Percentiles rank a stretch among this genome's conserved stretches.
Conservation (phyloP, 805 yeast species). For the Ogataea siamensis region DNA sequence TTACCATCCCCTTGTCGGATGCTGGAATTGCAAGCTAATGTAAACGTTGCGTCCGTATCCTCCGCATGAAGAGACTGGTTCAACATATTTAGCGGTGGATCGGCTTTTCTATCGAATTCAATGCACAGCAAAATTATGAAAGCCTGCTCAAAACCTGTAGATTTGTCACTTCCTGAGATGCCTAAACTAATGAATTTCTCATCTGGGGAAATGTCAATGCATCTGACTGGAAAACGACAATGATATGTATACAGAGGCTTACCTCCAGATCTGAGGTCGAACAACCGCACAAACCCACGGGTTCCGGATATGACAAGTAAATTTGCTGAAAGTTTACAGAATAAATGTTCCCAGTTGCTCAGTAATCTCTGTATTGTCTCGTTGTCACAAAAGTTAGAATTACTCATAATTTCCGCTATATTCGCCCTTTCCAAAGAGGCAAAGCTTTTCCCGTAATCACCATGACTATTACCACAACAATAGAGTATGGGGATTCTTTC, state of each 20-base stretch:
- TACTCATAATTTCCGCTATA: slow-evolving; percentile 23
- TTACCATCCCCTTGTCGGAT: too few species aligned
- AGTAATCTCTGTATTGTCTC: slow-evolving; percentile 35
- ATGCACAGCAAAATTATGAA: slow-evolving; percentile 55
- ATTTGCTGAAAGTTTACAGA: slow-evolving; percentile 57
- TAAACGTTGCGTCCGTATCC: too few species aligned
- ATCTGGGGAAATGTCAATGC: slow-evolving; percentile 66
- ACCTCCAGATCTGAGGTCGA: slow-evolving; percentile 57
- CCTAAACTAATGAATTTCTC: slow-evolving; percentile 74
- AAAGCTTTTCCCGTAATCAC: slow-evolving; percentile 59
- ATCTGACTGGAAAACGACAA: slow-evolving; percentile 73
- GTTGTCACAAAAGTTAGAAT: slow-evolving; percentile 30
- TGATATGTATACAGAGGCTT: slow-evolving; percentile 64
- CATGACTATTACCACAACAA: slow-evolving; percentile 67
- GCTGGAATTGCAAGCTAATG: too few species aligned
- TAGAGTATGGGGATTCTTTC: slow-evolving; percentile 51
- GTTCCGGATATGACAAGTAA: slow-evolving; percentile 70
- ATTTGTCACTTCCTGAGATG: slow-evolving; percentile 73
- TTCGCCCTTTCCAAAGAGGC: slow-evolving; percentile 36
- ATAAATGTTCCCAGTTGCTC: slow-evolving; percentile 56
- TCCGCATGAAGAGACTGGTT: too few species aligned
- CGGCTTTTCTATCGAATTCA: too few species aligned
- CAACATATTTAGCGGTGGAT: too few species aligned
- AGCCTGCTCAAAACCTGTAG: slow-evolving; percentile 71
- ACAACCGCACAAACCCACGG: slow-evolving; percentile 65